Evolutionary conservation across 225 moss, liverwort and hornwort species (phyloP).

Genomic region (Rhytidiadelphus loreus): DNA sequence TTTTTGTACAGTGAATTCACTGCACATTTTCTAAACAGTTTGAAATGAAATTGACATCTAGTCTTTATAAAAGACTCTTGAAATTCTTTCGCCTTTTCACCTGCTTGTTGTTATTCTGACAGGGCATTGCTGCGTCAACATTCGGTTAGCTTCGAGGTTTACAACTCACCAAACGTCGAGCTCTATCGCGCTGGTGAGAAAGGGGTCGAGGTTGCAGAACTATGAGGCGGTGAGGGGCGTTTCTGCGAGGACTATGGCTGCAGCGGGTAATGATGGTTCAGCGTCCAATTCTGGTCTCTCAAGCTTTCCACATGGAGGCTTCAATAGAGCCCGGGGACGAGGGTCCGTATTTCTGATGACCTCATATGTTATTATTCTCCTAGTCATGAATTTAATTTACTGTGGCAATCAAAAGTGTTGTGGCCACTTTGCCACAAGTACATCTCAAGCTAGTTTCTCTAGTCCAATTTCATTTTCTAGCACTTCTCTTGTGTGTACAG

Average conservation of each 20-base stretch:
- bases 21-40: background rate
- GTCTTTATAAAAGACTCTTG: background rate
- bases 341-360: conserved; percentile 11
- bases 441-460: background rate
- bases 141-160: background rate
- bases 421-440: background rate
- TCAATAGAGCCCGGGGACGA: conserved; percentile 8
- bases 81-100: background rate
- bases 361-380: background rate
- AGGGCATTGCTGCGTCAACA: background rate
- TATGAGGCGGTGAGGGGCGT: conserved; percentile 2
- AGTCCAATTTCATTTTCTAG: background rate
- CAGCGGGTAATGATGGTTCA: background rate
- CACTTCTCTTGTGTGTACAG: background rate
- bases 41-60: background rate
- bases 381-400: background rate
- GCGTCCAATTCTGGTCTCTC: background rate
- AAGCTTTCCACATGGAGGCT: background rate
- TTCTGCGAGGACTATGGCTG: conserved; percentile 18
- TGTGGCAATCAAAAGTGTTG: background rate
- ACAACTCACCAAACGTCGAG: background rate
- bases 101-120: background rate
- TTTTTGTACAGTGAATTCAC: background rate
- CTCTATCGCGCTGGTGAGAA: background rate
- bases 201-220: background rate